Evolutionary conservation across 2,329 filamentous ascomycete genomes (phyloP), one percentile per base, ranked within the genome.

Genomic region (Colletotrichum filicis): DNA sequence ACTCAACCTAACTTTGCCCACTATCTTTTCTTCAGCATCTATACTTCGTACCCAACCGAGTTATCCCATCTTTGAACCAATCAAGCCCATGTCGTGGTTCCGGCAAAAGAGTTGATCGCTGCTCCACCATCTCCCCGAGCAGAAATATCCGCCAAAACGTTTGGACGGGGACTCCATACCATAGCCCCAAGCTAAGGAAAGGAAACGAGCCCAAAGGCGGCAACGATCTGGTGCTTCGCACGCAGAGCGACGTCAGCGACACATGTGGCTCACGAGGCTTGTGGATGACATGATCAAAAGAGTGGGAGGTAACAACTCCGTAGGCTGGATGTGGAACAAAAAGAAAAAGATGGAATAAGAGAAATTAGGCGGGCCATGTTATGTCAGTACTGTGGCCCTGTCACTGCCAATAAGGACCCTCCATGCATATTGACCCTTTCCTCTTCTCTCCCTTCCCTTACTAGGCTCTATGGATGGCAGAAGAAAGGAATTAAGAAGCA

Each of bases 101-200:
- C 46, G 52, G 46, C 61, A 49, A 30, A 69, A 65, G 35, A 30
- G 56, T 55, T 55, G 30, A 63, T 63, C 61, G 26, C 42, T 58
- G 53, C 53, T 56, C 42, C 66, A 57, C 66, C 66, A 69, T 63
- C 61, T 69, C 60, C 49, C 46, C 46, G 30, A 63, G 61, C 61
- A 32, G 46, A 55, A 63, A 53, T 63, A 32, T 63, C 61, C 61
- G 46, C 30, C 61, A 63, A 63, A 63, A 63, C 28, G 8, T 63
- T 46, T 26, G 60, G 60, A 32, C 26, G 35, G 19, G 19, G 26
- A 14, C 26, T 65, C 35, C 22, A 57, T 37, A n/a, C 46, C 53
- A 59, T 64, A 70, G 55, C 55, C 61, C 24, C 55, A 64, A 66
- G 22, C 67, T 66, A 35, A 37, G 30, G 14, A 52, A 63, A 55